Percentiles rank a stretch among this genome's conserved stretches.
Evolutionary conservation across 1,284 basidiomycete genomes (phyloP).

Genomic region (Ceratobasidium sp.): DNA sequence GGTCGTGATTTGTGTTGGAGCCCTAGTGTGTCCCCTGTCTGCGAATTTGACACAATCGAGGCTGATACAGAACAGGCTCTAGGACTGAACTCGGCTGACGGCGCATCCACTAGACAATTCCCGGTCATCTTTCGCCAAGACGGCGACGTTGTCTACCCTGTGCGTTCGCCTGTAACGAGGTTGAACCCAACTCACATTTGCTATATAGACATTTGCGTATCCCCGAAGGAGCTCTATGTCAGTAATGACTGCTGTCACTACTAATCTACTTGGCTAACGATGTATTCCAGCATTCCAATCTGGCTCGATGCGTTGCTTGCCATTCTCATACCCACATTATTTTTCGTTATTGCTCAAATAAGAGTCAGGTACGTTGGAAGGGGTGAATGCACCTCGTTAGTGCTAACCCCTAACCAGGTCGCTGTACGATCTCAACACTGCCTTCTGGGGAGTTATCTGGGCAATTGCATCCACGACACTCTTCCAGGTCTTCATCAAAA

Average conservation of each 20-base stretch:
- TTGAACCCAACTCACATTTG: background rate
- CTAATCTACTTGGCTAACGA: background rate
- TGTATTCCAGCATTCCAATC: conserved; percentile 25
- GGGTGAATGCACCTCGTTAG: too few species aligned
- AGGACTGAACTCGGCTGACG: conserved; percentile 18
- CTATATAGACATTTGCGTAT: conserved; percentile 22
- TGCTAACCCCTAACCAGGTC: too few species aligned
- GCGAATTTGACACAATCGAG: background rate
- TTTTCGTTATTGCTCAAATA: conserved; percentile 37
- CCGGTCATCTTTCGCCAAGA: conserved; percentile 19
- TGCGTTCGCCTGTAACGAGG: background rate
- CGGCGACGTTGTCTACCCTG: conserved; percentile 35
- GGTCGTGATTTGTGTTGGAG: conserved; percentile 25
- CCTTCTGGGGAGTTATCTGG: conserved; percentile 39
- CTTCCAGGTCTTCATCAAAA: conserved; percentile 39
- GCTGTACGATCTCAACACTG: conserved; percentile 37
- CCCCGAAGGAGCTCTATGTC: conserved; percentile 34
- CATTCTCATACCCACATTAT: conserved; percentile 31
- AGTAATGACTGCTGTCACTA: background rate
- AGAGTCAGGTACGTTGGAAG: conserved; percentile 36
- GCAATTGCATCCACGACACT: conserved; percentile 31
- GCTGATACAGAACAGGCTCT: conserved; percentile 11
- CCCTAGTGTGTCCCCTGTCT: background rate
- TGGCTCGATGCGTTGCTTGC: conserved; percentile 37
- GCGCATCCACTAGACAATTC: conserved; percentile 33